Conservation (phyloP, 2,329 filamentous ascomycete species). For the Diaporthe caulivora region DNA sequence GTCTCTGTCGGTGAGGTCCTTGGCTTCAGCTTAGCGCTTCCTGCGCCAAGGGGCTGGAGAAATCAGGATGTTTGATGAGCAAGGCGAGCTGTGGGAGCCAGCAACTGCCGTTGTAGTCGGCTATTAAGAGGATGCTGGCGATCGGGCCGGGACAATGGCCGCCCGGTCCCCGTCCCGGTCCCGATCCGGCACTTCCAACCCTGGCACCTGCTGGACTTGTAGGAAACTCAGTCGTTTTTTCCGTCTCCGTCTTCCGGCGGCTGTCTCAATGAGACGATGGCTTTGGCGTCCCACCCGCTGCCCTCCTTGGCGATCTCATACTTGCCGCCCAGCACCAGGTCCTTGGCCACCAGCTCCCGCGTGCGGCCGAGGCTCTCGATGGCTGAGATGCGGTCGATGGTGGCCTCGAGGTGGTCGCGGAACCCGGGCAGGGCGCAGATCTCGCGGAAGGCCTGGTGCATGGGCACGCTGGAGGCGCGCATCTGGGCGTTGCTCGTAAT, state of each 20-base stretch:
- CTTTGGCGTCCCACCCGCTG: constrained; percentile 51
- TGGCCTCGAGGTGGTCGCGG: constrained; percentile 83
- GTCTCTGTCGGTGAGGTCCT: constrained; percentile 15
- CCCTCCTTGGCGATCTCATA: constrained; percentile 71
- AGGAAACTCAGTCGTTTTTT: not conserved
- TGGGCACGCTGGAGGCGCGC: constrained; percentile 92
- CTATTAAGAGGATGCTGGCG: not conserved
- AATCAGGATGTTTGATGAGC: not conserved
- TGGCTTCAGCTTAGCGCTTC: constrained; percentile 20
- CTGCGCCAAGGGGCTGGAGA: constrained; percentile 1
- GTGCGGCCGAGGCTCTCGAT: constrained; percentile 95
- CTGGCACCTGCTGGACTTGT: no score
- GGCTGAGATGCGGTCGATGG: constrained; percentile 85
- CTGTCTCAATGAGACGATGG: constrained; percentile 49
- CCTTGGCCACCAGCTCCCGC: constrained; percentile 95
- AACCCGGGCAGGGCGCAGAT: constrained; percentile 85
- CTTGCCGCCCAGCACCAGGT: constrained; percentile 85
- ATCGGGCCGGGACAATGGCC: constrained; percentile 1
- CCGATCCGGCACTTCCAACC: constrained; percentile 3
- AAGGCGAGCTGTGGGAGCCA: constrained; percentile 9
- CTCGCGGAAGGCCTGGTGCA: constrained; percentile 91
- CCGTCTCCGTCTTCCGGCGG: constrained; percentile 49
- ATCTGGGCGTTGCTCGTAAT: constrained; percentile 91
- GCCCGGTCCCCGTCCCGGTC: not conserved
- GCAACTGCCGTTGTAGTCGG: constrained; percentile 1